Percentiles rank a stretch among this genome's conserved stretches.
phyloP scores from a whole-genome alignment of 108 stramenopile species.

The Cyclostephanos invisitatus region DNA sequence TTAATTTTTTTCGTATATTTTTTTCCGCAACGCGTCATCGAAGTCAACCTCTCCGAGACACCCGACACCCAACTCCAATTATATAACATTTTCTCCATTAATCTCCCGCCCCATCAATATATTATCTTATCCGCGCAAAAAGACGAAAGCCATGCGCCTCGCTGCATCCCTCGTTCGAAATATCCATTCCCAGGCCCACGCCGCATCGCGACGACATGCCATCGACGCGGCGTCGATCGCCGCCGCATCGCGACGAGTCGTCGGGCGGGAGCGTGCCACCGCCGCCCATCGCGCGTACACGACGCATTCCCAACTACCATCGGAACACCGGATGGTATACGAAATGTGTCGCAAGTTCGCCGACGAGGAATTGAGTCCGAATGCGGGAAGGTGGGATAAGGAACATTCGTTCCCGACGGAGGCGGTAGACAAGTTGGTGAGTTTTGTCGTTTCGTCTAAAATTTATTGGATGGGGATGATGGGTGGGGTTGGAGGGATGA shows the following conservation, averaged over 20 bases:
- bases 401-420: constrained; percentile 78
- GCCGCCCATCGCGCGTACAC: constrained; percentile 35
- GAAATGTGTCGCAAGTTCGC: constrained; percentile 97
- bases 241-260: too few relatives aligned
- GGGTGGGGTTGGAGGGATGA: too few relatives aligned
- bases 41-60: too few relatives aligned
- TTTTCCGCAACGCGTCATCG: too few relatives aligned
- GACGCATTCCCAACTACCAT: constrained; percentile 78
- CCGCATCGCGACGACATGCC: neutral
- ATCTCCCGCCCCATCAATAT: neutral
- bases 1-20: too few relatives aligned
- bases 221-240: neutral
- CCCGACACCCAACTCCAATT: too few relatives aligned
- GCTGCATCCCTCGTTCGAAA: constrained; percentile 20
- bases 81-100: neutral
- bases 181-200: constrained; percentile 12
- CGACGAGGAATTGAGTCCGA: constrained; percentile 90
- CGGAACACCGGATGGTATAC: constrained; percentile 93
- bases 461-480: too few relatives aligned
- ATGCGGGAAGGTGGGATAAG: constrained; percentile 90
- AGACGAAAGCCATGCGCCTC: neutral
- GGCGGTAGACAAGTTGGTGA: constrained; percentile 60
- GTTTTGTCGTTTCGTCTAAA: constrained; percentile 10
- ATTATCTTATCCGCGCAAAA: neutral
- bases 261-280: too few relatives aligned